A percentile compares a stretch with the other conserved stretches of the same genome.
These are phyloP conservation scores for Daldinia grandis DNA, from an alignment of 495 filamentous ascomycete species.

Conservation along the genomic window DNA sequence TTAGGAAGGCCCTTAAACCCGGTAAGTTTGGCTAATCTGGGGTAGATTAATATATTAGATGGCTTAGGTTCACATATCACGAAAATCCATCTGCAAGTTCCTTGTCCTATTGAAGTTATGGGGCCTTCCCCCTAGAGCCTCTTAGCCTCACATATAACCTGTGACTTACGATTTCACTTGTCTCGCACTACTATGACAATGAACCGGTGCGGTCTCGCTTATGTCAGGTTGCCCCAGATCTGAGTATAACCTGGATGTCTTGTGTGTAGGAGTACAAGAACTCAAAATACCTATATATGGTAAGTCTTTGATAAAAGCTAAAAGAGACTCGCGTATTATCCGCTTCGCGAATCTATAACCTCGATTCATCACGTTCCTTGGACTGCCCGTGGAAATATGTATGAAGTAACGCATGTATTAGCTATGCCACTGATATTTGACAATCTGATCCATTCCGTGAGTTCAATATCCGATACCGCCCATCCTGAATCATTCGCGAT, in stretches of 20 bases:
- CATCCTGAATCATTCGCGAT: conserved; percentile 10
- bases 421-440: conserved; percentile 21
- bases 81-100: background rate
- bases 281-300: background rate
- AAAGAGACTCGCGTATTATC: background rate
- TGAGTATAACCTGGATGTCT: background rate
- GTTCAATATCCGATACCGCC: conserved; percentile 12
- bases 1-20: background rate
- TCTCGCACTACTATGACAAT: background rate
- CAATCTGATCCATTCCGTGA: conserved; percentile 12
- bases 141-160: background rate
- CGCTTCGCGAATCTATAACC: background rate
- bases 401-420: conserved; percentile 22
- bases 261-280: background rate
- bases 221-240: background rate
- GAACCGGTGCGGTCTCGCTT: background rate
- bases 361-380: background rate
- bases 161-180: background rate
- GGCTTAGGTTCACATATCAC: background rate
- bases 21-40: background rate
- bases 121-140: background rate
- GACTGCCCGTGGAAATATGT: background rate
- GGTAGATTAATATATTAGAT: background rate
- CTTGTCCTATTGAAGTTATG: background rate
- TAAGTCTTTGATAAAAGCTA: background rate